Conservation (phyloP, 768 basidiomycete species). For the Rhizopogon sp. region DNA sequence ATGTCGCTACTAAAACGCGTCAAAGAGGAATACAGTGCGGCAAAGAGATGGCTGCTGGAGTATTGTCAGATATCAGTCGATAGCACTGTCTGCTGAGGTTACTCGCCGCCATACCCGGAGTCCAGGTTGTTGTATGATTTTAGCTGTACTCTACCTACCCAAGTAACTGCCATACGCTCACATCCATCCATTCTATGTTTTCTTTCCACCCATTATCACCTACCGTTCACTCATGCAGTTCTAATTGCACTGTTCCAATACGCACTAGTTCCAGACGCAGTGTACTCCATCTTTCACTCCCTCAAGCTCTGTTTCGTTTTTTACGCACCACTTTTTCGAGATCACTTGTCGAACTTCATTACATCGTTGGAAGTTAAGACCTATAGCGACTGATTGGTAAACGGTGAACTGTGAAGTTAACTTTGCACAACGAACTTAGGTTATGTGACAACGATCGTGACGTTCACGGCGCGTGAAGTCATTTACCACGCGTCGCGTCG, state of each 20-base stretch:
- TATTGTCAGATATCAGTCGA: constrained; percentile 9
- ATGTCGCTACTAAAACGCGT: constrained; percentile 49
- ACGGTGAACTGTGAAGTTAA: neutral
- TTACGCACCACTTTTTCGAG: neutral
- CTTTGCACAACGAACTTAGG: no score
- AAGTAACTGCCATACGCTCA: constrained; percentile 3
- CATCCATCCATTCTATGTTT: constrained; percentile 3
- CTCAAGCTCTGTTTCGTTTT: constrained; percentile 6
- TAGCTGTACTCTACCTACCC: constrained; percentile 1
- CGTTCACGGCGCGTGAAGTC: neutral
- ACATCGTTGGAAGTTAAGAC: neutral
- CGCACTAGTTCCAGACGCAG: constrained; percentile 18
- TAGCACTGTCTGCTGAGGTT: neutral
- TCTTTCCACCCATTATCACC: constrained; percentile 12
- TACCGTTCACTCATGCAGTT: neutral
- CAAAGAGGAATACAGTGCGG: constrained; percentile 63
- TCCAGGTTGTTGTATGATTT: constrained; percentile 1
- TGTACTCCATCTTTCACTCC: constrained; percentile 18
- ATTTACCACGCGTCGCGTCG: constrained; percentile 10
- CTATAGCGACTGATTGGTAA: neutral
- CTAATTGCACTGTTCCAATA: constrained; percentile 11
- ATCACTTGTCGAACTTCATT: neutral
- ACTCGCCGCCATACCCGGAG: neutral
- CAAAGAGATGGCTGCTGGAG: constrained; percentile 62
- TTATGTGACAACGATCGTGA: neutral